Base-by-base conservation (phyloP, 495 filamentous ascomycete genomes). In the Cercophora samala region DNA sequence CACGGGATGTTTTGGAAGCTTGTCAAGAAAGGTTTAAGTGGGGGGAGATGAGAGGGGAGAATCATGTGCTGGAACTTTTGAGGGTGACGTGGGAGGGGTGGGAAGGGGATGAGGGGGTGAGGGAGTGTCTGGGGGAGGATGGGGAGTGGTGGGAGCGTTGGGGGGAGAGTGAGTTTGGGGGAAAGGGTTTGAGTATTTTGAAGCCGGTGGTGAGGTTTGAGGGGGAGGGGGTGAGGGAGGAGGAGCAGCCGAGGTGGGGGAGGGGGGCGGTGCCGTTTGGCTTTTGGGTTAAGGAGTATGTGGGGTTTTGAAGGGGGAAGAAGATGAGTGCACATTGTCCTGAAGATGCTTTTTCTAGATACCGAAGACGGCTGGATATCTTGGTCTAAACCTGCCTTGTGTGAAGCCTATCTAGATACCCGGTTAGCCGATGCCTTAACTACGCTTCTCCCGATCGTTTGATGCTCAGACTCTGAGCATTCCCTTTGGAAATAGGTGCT, bases 21-120 rank as follows among this genome's bases (percentile, higher is more conserved):
- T 69, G 69, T 18, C 65, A 71, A 58, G 61, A 70, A 37, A 62
- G 67, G 52, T 75, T 73, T 61, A 37, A 37, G 26, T 75, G 68
- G 68, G 64, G 51, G 5, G 65, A 64, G 61, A 72, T 72, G 70
- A 37, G 71, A n/a, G 70, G 53, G 8, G 25, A 52, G 19, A 65
- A 70, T 63, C 70, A 72, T 65, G 70, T 72, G 21, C 51, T 72
- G 65, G 70, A 72, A 52, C 42, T 72, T 54, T 32, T 72, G 60
- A 54, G 60, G 63, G 63, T 25, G 19, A 68, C 69, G 1, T 66
- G 53, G 68, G 24, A 18, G 23, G 70, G 68, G 18, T 72, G 70
- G 70, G 60, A 19, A 58, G 42, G 64, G 24, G 21, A 62, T 42
- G 32, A 46, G 26, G 9, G 17, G 17, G 22, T 62, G 60, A 5